phyloP scores from a whole-genome alignment of 345 rosid genomes.

The Euphorbia tirucalli region DNA sequence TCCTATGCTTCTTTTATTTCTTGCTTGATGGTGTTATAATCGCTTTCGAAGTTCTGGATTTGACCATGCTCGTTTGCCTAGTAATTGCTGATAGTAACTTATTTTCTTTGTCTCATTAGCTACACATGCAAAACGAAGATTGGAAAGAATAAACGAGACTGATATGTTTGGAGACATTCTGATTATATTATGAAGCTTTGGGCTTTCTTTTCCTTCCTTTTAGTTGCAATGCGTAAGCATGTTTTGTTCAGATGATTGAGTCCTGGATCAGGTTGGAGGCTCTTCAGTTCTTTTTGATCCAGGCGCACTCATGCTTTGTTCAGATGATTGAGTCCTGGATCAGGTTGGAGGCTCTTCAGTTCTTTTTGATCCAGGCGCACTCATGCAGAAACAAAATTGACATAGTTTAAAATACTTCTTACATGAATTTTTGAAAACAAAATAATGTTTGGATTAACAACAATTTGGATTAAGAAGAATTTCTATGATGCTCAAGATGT shows the following conservation, averaged over 20 bases:
- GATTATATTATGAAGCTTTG: not conserved
- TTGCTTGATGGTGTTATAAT: too few relatives aligned
- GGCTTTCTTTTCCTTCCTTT: not conserved
- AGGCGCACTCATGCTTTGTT: not conserved
- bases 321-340: not conserved
- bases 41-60: too few relatives aligned
- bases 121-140: not conserved
- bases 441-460: not conserved
- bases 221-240: not conserved
- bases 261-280: not conserved
- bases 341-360: not conserved
- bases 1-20: too few relatives aligned
- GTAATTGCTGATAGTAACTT: not conserved
- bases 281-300: conserved; percentile 1
- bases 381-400: not conserved
- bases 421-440: too few relatives aligned
- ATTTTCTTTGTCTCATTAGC: not conserved
- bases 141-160: not conserved
- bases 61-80: too few relatives aligned
- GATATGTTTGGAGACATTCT: not conserved
- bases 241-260: not conserved
- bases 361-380: not conserved
- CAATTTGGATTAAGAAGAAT: too few relatives aligned
- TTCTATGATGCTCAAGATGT: not conserved
- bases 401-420: not conserved